phyloP scores from a whole-genome alignment of 495 filamentous ascomycete genomes.

The Aspergillus heteromorphus region DNA sequence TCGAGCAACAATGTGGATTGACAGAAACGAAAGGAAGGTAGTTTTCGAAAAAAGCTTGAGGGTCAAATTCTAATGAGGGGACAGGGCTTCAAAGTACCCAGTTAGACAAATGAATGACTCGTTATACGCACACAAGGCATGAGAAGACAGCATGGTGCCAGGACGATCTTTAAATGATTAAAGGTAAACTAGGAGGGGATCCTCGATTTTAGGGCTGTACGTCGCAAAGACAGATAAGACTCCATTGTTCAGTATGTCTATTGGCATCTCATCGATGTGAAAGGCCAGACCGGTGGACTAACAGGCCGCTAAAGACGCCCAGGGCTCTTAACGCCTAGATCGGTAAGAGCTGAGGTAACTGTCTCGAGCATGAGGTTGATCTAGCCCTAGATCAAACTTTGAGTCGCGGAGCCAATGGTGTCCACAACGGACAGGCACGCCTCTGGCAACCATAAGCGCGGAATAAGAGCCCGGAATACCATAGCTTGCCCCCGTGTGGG shows the following conservation, averaged over 20 bases:
- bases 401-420: slow-evolving; percentile 4
- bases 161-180: slow-evolving; percentile 8
- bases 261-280: slow-evolving; percentile 9
- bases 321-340: background rate
- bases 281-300: slow-evolving; percentile 4
- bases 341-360: background rate
- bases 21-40: background rate
- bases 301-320: slow-evolving; percentile 3
- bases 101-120: background rate
- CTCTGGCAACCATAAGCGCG: slow-evolving; percentile 11
- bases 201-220: background rate
- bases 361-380: background rate
- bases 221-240: background rate
- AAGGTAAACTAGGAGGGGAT: background rate
- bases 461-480: slow-evolving; percentile 4
- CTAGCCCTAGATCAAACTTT: background rate
- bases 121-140: background rate
- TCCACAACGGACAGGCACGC: background rate
- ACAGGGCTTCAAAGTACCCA: background rate
- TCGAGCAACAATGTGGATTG: background rate
- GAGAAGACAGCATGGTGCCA: slow-evolving; percentile 5
- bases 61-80: background rate
- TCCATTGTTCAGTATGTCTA: slow-evolving; percentile 6
- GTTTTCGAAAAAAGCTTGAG: background rate
- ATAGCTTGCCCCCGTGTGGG: slow-evolving; percentile 12